Evolutionary conservation across 306 rosid genomes (phyloP).

Genomic region (Benincasa hispida): DNA sequence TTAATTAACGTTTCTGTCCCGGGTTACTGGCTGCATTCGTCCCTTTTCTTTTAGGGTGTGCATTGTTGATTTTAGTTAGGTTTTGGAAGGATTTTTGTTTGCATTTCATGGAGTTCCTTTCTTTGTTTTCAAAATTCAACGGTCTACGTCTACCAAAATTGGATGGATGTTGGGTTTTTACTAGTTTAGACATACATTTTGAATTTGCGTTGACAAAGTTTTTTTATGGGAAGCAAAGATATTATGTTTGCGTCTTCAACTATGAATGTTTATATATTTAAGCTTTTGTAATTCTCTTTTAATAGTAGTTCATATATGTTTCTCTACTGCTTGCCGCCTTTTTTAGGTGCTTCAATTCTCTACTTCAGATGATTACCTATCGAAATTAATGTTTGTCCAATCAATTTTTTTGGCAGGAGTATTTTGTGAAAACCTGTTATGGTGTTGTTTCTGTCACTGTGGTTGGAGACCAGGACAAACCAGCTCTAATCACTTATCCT

Average conservation of each 20-base stretch:
- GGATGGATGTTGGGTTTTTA: not conserved
- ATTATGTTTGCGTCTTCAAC: not conserved
- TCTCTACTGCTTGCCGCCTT: not conserved
- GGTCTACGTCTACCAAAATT: not conserved
- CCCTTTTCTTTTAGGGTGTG: not conserved
- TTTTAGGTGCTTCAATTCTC: not conserved
- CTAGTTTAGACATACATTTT: not conserved
- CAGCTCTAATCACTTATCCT: constrained; percentile 88
- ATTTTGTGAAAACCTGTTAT: constrained; percentile 49
- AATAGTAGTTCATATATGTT: not conserved
- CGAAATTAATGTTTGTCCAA: not conserved
- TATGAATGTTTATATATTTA: not conserved
- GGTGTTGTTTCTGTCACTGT: constrained; percentile 71
- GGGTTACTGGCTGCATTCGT: not conserved
- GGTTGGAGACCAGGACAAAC: constrained; percentile 88
- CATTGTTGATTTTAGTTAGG: constrained; percentile 2
- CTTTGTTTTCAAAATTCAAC: not conserved
- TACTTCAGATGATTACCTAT: not conserved
- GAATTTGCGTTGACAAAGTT: not conserved
- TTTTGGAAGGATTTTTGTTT: not conserved
- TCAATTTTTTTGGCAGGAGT: constrained; percentile 56
- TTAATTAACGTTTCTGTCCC: not conserved
- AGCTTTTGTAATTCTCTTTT: not conserved
- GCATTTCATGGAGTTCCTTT: not conserved
- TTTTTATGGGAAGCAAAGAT: not conserved